Percentiles rank a stretch among this genome's conserved stretches.
Conservation (phyloP, 2,329 filamentous ascomycete genomes). For the Ascochyta clinopodiicola region DNA sequence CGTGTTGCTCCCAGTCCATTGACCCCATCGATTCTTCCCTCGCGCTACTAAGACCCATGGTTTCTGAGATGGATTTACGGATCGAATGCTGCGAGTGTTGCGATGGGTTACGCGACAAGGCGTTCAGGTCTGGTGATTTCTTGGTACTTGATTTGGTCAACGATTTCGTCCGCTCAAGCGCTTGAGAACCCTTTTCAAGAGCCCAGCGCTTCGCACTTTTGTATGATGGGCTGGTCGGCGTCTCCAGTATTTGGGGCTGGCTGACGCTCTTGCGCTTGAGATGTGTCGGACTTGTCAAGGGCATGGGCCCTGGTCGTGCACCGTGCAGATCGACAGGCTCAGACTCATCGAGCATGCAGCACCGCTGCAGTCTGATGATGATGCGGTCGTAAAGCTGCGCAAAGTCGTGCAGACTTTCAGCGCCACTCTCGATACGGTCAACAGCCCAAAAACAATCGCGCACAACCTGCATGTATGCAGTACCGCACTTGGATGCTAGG, state of each 20-base stretch:
- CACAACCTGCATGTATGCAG: constrained; percentile 76
- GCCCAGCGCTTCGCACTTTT: constrained; percentile 46
- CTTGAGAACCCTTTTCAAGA: constrained; percentile 44
- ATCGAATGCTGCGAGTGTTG: constrained; percentile 43
- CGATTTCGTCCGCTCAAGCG: constrained; percentile 43
- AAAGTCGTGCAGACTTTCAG: constrained; percentile 41
- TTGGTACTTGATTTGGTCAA: constrained; percentile 36
- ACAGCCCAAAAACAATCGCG: constrained; percentile 75
- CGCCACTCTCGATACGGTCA: constrained; percentile 52
- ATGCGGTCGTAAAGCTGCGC: constrained; percentile 53
- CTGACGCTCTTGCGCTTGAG: constrained; percentile 44
- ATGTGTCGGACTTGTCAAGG: constrained; percentile 29
- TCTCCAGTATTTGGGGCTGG: constrained; percentile 34
- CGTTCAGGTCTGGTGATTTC: constrained; percentile 35
- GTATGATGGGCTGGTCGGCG: constrained; percentile 41
- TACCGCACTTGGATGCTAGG: constrained; percentile 72
- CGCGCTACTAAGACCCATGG: constrained; percentile 36
- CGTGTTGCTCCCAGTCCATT: constrained; percentile 38
- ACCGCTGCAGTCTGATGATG: constrained; percentile 50
- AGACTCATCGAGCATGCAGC: constrained; percentile 49
- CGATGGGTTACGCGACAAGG: constrained; percentile 39
- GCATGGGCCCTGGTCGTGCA: constrained; percentile 29
- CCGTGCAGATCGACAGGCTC: constrained; percentile 42
- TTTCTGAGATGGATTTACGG: constrained; percentile 44
- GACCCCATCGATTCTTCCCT: constrained; percentile 33